These are phyloP conservation scores for Plasmodium gonderi DNA, from an alignment of 169 alveolate species.

Conservation along the genomic window DNA sequence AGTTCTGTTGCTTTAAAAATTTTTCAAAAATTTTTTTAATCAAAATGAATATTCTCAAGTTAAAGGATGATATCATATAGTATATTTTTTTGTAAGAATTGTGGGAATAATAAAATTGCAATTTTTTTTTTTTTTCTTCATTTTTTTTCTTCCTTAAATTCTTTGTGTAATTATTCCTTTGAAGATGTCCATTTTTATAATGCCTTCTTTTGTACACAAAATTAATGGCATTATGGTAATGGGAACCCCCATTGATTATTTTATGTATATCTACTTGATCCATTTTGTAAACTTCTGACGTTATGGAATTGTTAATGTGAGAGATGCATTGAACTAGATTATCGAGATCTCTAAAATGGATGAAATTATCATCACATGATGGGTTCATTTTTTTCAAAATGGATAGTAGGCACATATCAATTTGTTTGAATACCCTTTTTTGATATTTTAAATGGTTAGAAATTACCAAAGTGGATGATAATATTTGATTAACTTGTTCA, in stretches of 20 bases:
- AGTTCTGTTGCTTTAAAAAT: neutral
- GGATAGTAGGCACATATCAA: neutral
- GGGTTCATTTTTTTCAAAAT: conserved; percentile 3
- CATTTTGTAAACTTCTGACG: conserved; percentile 4
- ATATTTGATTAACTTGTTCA: neutral
- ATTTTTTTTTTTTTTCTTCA: neutral
- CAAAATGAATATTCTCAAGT: conserved; percentile 38
- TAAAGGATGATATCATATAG: conserved; percentile 13
- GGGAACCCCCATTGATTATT: neutral
- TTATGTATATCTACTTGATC: neutral
- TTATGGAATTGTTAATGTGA: conserved; percentile 23
- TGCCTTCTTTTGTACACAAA: neutral
- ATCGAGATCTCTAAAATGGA: neutral
- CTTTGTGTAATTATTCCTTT: neutral
- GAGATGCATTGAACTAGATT: conserved; percentile 17
- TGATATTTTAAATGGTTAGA: conserved; percentile 8
- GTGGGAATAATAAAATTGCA: neutral
- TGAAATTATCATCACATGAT: neutral
- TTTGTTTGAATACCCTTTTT: conserved; percentile 10
- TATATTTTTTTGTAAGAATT: conserved; percentile 18
- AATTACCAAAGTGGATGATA: conserved; percentile 45
- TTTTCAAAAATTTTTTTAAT: conserved; percentile 7
- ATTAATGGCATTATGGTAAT: neutral
- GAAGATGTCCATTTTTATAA: neutral
- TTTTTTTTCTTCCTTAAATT: neutral